Evolutionary conservation across 2,329 filamentous ascomycete genomes (phyloP).

Genomic region (Ascochyta rabiei): DNA sequence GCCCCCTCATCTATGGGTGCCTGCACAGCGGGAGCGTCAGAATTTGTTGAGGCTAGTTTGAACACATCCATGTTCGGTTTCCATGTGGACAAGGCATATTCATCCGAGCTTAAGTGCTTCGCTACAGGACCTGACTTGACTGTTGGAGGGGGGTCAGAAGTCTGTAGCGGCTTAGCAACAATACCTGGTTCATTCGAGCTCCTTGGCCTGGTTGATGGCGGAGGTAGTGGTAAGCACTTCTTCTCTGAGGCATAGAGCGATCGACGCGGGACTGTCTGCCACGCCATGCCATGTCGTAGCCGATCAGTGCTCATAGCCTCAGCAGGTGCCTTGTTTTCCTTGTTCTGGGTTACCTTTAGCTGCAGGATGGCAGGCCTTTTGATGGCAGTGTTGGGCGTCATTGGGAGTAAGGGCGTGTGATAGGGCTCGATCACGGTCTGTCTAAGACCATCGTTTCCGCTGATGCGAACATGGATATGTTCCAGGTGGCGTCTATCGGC

Average conservation of each 20-base stretch:
- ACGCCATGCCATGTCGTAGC: not conserved
- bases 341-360: slow-evolving; percentile 16
- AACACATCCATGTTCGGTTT: not conserved
- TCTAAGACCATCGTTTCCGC: slow-evolving; percentile 22
- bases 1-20: not conserved
- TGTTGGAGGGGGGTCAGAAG: not conserved
- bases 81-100: not conserved
- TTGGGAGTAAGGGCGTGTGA: slow-evolving; percentile 16
- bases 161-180: not conserved
- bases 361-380: slow-evolving; percentile 10
- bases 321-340: not conserved
- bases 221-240: not conserved
- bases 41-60: not conserved
- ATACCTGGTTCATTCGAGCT: not conserved
- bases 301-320: not conserved
- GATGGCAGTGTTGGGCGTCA: not conserved
- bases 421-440: slow-evolving; percentile 24
- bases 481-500: slow-evolving; percentile 32
- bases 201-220: no score
- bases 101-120: not conserved
- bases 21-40: not conserved
- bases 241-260: not conserved
- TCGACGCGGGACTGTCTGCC: not conserved
- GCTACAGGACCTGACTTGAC: not conserved
- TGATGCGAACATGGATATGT: slow-evolving; percentile 23